A percentile compares a stretch with the other conserved stretches of the same genome.
Conservation (phyloP, 805 yeast genomes). For the Candida xyloterini region DNA sequence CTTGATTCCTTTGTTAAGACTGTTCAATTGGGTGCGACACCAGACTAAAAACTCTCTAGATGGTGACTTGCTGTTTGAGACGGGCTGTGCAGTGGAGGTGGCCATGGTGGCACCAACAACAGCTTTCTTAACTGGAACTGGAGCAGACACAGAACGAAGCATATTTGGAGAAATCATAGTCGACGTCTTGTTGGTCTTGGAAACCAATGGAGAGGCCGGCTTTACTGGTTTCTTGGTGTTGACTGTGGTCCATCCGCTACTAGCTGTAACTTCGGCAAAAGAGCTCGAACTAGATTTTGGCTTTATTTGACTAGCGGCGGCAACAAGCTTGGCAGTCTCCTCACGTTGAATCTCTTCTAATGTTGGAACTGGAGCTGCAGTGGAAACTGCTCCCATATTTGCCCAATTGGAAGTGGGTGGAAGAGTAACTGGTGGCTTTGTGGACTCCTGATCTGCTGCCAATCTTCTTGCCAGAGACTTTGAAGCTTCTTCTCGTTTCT, state of each 20-base stretch:
- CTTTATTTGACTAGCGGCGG: conserved; percentile 19
- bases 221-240: conserved; percentile 37
- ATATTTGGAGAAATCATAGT: conserved; percentile 32
- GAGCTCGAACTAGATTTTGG: conserved; percentile 23
- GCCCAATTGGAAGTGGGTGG: conserved; percentile 47
- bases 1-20: conserved; percentile 71
- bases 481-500: conserved; percentile 24
- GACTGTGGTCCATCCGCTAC: conserved; percentile 37
- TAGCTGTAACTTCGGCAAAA: conserved; percentile 26
- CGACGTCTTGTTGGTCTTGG: conserved; percentile 19
- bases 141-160: conserved; percentile 37
- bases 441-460: conserved; percentile 17
- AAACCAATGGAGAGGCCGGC: conserved; percentile 15
- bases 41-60: conserved; percentile 66
- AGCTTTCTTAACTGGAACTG: conserved; percentile 18
- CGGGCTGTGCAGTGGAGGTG: conserved; percentile 1
- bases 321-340: conserved; percentile 36
- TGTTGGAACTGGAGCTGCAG: conserved; percentile 36
- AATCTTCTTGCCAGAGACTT: conserved; percentile 22
- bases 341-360: conserved; percentile 63
- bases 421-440: conserved; percentile 26
- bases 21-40: conserved; percentile 66
- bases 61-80: conserved; percentile 29
- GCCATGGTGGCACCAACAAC: conserved; percentile 7
- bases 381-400: conserved; percentile 18